Conservation (phyloP, 257 asterid species). For the Verbascum thapsus region DNA sequence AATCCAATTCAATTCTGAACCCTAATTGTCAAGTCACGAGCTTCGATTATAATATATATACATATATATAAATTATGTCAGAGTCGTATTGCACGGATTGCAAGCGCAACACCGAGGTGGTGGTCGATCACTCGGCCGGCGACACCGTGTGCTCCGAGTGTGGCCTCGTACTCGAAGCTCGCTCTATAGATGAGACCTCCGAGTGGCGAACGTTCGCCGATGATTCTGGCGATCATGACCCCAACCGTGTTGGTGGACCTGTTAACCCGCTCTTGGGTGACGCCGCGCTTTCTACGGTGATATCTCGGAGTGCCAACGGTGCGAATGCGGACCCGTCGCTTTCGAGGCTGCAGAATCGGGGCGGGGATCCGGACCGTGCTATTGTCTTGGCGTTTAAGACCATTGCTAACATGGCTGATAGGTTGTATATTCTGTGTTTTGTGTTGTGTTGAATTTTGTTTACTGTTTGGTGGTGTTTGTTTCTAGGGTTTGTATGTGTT, state of each 20-base stretch:
- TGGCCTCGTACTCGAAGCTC: slow-evolving; percentile 86
- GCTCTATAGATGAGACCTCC: slow-evolving; percentile 84
- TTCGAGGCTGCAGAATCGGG: slow-evolving; percentile 84
- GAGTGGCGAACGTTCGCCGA: slow-evolving; percentile 96
- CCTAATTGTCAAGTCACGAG: too few relatives aligned
- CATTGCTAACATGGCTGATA: slow-evolving; percentile 90
- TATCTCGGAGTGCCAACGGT: slow-evolving; percentile 65
- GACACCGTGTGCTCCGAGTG: slow-evolving; percentile 98
- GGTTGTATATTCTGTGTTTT: slow-evolving; percentile 60
- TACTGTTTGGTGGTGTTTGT: not conserved
- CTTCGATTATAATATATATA: too few relatives aligned
- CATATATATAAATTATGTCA: slow-evolving; percentile 49
- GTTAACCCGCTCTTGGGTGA: slow-evolving; percentile 82
- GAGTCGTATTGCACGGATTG: slow-evolving; percentile 82
- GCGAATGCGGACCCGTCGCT: slow-evolving; percentile 61
- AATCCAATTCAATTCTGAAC: too few relatives aligned
- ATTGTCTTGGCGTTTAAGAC: slow-evolving; percentile 76
- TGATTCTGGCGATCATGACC: slow-evolving; percentile 91
- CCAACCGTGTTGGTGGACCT: slow-evolving; percentile 92
- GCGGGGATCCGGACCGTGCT: slow-evolving; percentile 92
- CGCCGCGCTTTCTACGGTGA: slow-evolving; percentile 73
- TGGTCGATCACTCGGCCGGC: slow-evolving; percentile 86
- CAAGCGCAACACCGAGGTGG: slow-evolving; percentile 91
- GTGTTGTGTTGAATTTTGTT: not conserved
- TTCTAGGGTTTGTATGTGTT: not conserved